phyloP scores from a whole-genome alignment of 2,329 filamentous ascomycete species.

The Alternaria panax region DNA sequence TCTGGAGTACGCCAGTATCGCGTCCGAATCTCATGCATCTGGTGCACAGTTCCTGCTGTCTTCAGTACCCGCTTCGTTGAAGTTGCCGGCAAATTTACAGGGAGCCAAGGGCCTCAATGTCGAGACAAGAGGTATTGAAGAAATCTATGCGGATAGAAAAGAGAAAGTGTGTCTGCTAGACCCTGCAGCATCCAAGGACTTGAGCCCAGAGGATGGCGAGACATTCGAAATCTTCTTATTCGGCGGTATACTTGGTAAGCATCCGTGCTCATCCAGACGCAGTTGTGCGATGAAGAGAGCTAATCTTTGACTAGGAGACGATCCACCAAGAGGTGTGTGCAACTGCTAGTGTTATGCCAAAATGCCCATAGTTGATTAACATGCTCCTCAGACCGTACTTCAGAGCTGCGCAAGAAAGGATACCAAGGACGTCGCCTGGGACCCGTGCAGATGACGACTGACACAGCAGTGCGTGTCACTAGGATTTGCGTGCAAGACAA shows the following conservation, averaged over 20 bases:
- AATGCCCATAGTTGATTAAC: constrained; percentile 28
- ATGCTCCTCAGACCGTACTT: constrained; percentile 76
- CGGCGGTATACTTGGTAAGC: constrained; percentile 87
- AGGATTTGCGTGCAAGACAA: constrained; percentile 85
- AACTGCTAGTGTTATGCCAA: not conserved
- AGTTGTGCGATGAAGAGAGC: constrained; percentile 8
- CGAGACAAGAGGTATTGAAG: constrained; percentile 80
- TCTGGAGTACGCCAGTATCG: constrained; percentile 89
- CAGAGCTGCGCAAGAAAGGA: constrained; percentile 92
- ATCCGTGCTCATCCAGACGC: not conserved
- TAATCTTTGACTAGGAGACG: constrained; percentile 71
- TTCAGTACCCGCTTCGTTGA: constrained; percentile 74
- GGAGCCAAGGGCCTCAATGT: constrained; percentile 70
- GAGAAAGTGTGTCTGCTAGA: constrained; percentile 86
- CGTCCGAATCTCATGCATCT: constrained; percentile 74
- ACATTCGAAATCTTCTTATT: constrained; percentile 92
- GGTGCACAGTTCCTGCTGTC: constrained; percentile 80
- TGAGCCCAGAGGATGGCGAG: constrained; percentile 82
- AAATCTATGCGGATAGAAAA: constrained; percentile 76
- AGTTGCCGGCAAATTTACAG: constrained; percentile 65
- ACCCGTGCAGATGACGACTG: constrained; percentile 96
- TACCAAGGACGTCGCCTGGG: constrained; percentile 87
- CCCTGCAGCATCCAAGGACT: constrained; percentile 79
- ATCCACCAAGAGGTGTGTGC: constrained; percentile 83
- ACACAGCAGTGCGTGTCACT: constrained; percentile 94